Evolutionary conservation across 1,284 basidiomycete genomes (phyloP), one percentile per base, ranked within the genome.

Genomic region (Hemileia vastatrix): DNA sequence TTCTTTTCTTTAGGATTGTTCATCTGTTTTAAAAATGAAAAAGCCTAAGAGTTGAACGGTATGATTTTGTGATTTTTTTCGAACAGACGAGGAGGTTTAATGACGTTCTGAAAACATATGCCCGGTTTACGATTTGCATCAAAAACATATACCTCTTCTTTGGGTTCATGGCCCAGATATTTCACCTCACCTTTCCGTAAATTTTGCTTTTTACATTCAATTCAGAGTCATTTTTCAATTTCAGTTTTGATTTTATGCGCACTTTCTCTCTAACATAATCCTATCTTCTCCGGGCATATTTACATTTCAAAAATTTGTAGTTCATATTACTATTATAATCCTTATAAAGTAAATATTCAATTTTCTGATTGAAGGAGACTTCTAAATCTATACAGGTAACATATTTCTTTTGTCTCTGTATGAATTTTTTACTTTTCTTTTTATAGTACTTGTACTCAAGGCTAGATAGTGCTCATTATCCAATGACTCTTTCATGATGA

Each of bases 361-460:
- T 24, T 4, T 19, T 4, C 21, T 4, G 19, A 15, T 49, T 4
- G 63, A 64, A n/a, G 65, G 70, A 50, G 67, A 69, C 40, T 60
- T 71, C 18, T 62, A 55, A 55, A 58, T 71, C 57, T 71, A 70
- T 58, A 69, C 70, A 54, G 63, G 66, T 40, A 70, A 70, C 49
- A 67, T 70, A 70, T 31, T 31, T 71, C 4, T 40, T 65, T 9
- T 31, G 54, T 18, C 57, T 58, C 36, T 65, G 66, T 2, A 68
- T 70, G 11, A 13, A 56, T 6, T 47, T 15, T 13, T 23, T 11
- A 4, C 2, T 15, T 33, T 15, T 31, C 43, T 11, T 48, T 1
- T 32, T 8, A 47, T 32, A 77, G 78, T 21, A 75, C 76, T 19
- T 67, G 77, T n/a, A 67, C 77, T 47, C 68, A 77, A 54, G 77